phyloP scores from a whole-genome alignment of 805 yeast genomes.

The Candida schatavii region DNA sequence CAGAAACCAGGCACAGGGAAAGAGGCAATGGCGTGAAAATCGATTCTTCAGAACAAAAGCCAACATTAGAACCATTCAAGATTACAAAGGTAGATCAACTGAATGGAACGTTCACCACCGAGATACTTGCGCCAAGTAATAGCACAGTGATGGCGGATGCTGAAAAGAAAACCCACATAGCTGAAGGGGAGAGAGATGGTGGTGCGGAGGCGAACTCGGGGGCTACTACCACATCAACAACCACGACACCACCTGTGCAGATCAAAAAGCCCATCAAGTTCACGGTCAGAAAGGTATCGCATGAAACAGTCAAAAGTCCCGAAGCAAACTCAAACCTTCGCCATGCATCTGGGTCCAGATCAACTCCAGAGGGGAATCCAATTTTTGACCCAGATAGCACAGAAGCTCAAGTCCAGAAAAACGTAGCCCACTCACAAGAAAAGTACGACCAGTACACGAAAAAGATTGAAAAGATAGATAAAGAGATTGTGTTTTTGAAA shows the following conservation, averaged over 20 bases:
- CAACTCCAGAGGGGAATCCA: not conserved
- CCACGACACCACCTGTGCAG: not conserved
- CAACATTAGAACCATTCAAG: not conserved
- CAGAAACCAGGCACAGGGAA: constrained; percentile 1
- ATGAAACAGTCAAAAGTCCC: constrained; percentile 21
- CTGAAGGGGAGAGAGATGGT: not conserved
- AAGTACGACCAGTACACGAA: constrained; percentile 33
- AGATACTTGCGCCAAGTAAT: not conserved
- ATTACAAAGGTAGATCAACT: not conserved
- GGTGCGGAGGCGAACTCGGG: not conserved
- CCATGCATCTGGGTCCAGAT: constrained; percentile 2
- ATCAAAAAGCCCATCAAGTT: constrained; percentile 28
- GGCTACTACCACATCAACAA: not conserved
- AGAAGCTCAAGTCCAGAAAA: constrained; percentile 9
- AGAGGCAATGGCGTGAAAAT: not conserved
- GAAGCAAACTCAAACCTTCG: not conserved
- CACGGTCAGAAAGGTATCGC: constrained; percentile 32
- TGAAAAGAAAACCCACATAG: not conserved
- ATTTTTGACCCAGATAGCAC: not conserved
- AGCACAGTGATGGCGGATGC: too few relatives aligned
- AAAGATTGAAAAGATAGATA: constrained; percentile 35
- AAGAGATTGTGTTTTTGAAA: constrained; percentile 37
- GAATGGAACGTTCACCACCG: not conserved
- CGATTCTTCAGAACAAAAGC: not conserved
- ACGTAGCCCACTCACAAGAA: constrained; percentile 24